phyloP scores from a whole-genome alignment of 1,284 basidiomycete genomes.

The Apiotrichum montevideense region DNA sequence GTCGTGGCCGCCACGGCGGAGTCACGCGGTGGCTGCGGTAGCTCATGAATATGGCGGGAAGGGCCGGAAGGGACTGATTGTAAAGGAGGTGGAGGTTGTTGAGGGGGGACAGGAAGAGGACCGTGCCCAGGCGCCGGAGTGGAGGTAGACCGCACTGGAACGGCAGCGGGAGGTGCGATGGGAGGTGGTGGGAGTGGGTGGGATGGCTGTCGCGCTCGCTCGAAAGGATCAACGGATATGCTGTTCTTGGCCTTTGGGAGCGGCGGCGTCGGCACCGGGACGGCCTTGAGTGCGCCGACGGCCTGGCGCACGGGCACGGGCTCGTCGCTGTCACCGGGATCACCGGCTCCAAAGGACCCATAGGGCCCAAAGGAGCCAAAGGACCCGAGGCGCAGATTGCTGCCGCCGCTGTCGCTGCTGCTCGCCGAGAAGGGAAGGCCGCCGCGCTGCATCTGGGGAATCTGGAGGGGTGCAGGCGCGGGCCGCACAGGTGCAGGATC shows the following conservation, averaged over 20 bases:
- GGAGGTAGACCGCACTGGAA: too few relatives aligned
- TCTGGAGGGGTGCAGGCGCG: too few relatives aligned
- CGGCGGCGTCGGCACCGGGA: too few relatives aligned
- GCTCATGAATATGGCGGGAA: background rate
- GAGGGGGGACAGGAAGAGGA: too few relatives aligned
- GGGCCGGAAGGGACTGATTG: background rate
- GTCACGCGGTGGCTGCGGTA: constrained; percentile 11
- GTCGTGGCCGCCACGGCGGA: background rate
- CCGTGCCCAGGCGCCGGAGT: background rate
- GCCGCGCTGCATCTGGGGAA: too few relatives aligned
- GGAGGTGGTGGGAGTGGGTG: too few relatives aligned
- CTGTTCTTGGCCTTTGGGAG: background rate
- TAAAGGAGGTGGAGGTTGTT: too few relatives aligned
- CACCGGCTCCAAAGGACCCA: background rate
- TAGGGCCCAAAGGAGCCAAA: too few relatives aligned
- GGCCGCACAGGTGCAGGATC: too few relatives aligned
- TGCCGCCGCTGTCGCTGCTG: background rate
- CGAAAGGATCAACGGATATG: background rate
- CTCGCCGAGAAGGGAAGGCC: background rate
- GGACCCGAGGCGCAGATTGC: background rate
- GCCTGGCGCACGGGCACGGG: background rate
- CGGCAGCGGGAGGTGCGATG: too few relatives aligned
- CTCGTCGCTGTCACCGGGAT: background rate
- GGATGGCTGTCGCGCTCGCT: too few relatives aligned
- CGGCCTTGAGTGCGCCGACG: background rate